Percentiles rank a stretch among this genome's conserved stretches.
Conservation (phyloP, 495 filamentous ascomycete species). For the Penicillium dipodomyicola region DNA sequence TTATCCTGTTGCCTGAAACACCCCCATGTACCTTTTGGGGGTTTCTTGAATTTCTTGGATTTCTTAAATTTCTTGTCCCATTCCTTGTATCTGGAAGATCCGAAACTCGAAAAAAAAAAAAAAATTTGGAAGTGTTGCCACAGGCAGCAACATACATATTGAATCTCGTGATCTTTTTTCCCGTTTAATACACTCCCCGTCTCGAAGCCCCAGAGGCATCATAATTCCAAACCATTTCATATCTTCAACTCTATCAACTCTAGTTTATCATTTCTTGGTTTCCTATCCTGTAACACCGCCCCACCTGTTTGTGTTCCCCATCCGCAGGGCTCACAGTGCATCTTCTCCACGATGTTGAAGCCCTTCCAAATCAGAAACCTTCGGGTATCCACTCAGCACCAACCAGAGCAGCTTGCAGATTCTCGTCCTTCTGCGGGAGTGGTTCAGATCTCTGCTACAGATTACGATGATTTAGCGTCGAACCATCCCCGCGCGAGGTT, state of each 20-base stretch:
- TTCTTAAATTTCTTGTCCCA: background rate
- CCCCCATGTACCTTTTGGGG: background rate
- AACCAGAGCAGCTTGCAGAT: background rate
- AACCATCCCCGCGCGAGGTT: conserved; percentile 50
- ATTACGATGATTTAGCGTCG: conserved; percentile 50
- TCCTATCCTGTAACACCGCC: conserved; percentile 14
- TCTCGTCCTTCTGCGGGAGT: conserved; percentile 20
- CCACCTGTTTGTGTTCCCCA: conserved; percentile 10
- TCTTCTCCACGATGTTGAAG: conserved; percentile 35
- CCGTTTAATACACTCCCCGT: conserved; percentile 7
- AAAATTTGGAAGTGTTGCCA: conserved; percentile 6
- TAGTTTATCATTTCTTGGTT: background rate
- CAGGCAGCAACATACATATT: conserved; percentile 27
- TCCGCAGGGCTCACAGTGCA: conserved; percentile 1
- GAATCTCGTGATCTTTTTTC: conserved; percentile 11
- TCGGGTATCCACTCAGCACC: conserved; percentile 21
- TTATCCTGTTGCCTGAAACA: conserved; percentile 19
- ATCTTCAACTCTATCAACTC: conserved; percentile 3
- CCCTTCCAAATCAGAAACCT: conserved; percentile 46
- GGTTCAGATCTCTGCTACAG: conserved; percentile 40
- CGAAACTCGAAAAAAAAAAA: background rate
- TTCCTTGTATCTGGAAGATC: background rate
- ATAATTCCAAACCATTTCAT: conserved; percentile 3
- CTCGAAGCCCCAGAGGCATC: conserved; percentile 7
- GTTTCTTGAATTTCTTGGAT: background rate